Evolutionary conservation across 768 basidiomycete genomes (phyloP), one percentile per base, ranked within the genome.

Genomic region (Amanita jacksonii): DNA sequence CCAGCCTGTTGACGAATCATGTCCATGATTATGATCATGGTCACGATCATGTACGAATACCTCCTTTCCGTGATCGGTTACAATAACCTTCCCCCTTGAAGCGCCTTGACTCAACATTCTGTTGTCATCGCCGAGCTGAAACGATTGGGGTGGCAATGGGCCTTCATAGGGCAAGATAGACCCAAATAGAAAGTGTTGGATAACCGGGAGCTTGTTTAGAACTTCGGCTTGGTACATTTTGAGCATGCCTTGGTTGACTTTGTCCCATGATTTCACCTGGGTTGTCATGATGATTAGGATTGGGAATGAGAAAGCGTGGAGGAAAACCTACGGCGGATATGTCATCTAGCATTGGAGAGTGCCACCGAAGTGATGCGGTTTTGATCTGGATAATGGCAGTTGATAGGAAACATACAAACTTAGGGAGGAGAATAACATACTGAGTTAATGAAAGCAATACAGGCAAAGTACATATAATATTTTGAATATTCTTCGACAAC

Each of bases 151-250:
- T 43, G 62, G 66, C 1, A 67, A 57, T 5, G 80, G 77, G 0
- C 82, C 85, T 13, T 79, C 76, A 57, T 80, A 88, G 0, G 69
- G 59, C 2, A 85, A 74, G 51, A 96, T 67, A 1, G 80, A 80
- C 2, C 96, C 94, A 53, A 98, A 98, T 35, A 93, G 69, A 61
- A 97, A 93, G 62, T 99, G 96, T 62, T 98, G 94, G 28, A 89
- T 77, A 45, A 99, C 91, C 1, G 96, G 94, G 2, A 98, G 79
- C 56, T 97, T 97, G 47, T 83, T 85, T 8, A 98, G 72, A 0
- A 99, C 94, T 61, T 99, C 93, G 28, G 90, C 93, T 34, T 72
- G 71, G 66, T 93, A 98, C 94, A 99, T 98, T 62, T 97, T 99
- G 62, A 87, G 72, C 90, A 99, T 96, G 3, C 94, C 94, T 4